Conservation (phyloP, 345 rosid species). For the Erysimum cheiranthoides region DNA sequence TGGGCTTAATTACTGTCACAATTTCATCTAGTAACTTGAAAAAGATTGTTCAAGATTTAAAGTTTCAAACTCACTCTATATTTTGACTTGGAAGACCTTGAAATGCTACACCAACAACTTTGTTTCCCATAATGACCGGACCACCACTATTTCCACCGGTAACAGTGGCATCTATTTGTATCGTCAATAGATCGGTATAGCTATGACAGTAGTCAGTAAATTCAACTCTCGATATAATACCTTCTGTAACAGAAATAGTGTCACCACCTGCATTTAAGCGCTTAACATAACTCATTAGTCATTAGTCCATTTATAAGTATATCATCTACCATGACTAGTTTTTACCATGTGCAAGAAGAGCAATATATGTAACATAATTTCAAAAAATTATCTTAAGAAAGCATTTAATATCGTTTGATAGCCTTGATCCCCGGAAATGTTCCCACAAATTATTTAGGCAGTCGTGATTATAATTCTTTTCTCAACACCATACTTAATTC, state of each 20-base stretch:
- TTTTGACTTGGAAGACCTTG: background rate
- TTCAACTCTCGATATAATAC: conserved; percentile 60
- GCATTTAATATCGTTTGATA: too few relatives aligned
- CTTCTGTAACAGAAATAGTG: conserved; percentile 58
- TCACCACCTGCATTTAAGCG: conserved; percentile 65
- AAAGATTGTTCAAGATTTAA: too few relatives aligned
- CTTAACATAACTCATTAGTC: conserved; percentile 47
- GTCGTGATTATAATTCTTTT: too few relatives aligned
- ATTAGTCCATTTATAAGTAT: conserved; percentile 65
- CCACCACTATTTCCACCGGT: conserved; percentile 78
- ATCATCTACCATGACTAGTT: conserved; percentile 19
- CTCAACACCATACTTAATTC: too few relatives aligned
- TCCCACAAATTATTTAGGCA: too few relatives aligned
- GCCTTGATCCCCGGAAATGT: too few relatives aligned
- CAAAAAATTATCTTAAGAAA: too few relatives aligned
- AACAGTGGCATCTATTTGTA: conserved; percentile 81
- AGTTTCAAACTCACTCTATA: background rate
- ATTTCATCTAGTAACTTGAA: background rate
- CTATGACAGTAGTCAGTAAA: conserved; percentile 69
- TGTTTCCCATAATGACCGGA: conserved; percentile 73
- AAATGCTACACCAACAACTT: conserved; percentile 79
- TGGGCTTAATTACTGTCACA: too few relatives aligned
- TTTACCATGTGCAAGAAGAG: too few relatives aligned
- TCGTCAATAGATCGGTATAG: conserved; percentile 70
- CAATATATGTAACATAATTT: too few relatives aligned